Evolutionary conservation across 1,284 basidiomycete species (phyloP), one percentile per base, ranked within the genome.

Genomic region (Volvariella surrecta): DNA sequence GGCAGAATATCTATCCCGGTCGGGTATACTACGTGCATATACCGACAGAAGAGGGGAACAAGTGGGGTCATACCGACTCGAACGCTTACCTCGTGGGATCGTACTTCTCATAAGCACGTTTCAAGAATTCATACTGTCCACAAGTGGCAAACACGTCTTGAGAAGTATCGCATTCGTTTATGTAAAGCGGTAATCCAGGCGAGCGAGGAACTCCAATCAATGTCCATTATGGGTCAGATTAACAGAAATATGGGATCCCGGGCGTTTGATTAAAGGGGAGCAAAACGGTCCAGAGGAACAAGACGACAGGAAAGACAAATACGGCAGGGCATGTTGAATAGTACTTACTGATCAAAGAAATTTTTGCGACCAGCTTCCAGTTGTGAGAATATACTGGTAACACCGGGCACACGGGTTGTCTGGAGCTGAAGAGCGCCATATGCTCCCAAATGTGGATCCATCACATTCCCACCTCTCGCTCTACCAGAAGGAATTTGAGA

Each of bases 131-230:
- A 43, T 57, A 67, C 17, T 52, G 48, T 0, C 57, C 60, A 49
- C 67, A 68, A 3, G 66, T 66, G 3, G 52, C 51, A 47, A 63
- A 66, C 2, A 62, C 59, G 28, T 62, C 55, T 45, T 69, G 67
- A 1, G 46, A 50, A 8, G 53, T 56, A 43, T 66, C 63, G 39
- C 60, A 63, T 46, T 69, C 64, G 38, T 62, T 64, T 8, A 67
- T 53, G 43, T 62, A 66, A 2, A 68, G 53, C 11, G 67, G 66
- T 9, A 62, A 32, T 10, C 63, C 65, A 7, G 59, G 54, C 9
- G 59, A 58, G 13, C 50, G 51, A 21, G 62, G 58, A 3, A 61
- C 53, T 21, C 63, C 63, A 35, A 15, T 39, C 37, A 6, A 28
- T 28, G 11, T 28, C 11, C 6, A 6, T 6, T 6, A 28, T 28